Evolutionary conservation across 352 stramenopile species (phyloP).

Genomic region (Pythium brassicae): DNA sequence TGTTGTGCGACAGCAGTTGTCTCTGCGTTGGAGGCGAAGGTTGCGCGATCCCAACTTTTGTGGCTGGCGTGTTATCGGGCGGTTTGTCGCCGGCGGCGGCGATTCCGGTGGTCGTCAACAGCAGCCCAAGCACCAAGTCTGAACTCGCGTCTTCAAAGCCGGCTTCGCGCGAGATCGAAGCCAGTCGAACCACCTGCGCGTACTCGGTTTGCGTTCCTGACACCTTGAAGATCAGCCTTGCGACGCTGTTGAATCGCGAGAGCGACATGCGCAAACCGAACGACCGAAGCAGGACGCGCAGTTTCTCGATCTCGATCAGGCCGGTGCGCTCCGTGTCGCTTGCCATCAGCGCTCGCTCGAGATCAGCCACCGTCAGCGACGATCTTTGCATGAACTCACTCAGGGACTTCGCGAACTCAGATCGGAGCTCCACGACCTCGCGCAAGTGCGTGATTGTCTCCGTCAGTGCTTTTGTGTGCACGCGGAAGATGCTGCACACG

Average conservation of each 20-base stretch:
- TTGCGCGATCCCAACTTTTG: no score
- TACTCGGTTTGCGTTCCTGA: constrained; percentile 40
- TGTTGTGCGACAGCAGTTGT: no score
- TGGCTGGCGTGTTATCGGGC: no score
- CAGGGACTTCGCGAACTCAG: constrained; percentile 39
- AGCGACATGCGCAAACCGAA: constrained; percentile 48
- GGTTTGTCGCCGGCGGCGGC: no score
- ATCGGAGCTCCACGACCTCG: constrained; percentile 48
- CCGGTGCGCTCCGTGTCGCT: constrained; percentile 23
- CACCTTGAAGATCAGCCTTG: constrained; percentile 44
- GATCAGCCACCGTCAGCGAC: constrained; percentile 23
- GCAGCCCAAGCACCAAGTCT: no score
- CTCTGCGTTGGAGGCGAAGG: no score
- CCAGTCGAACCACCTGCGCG: constrained; percentile 37
- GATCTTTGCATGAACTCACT: constrained; percentile 19
- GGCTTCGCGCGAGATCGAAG: constrained; percentile 12
- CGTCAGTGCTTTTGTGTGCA: constrained; percentile 46
- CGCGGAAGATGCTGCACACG: constrained; percentile 44
- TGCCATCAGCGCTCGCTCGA: constrained; percentile 22
- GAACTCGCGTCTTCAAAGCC: no score
- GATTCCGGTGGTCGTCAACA: no score
- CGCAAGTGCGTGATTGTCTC: constrained; percentile 60
- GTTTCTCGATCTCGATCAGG: constrained; percentile 34
- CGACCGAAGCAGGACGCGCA: constrained; percentile 28
- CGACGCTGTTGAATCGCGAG: constrained; percentile 62